These are phyloP conservation scores for Pythium grandisporangium DNA, from an alignment of 352 stramenopile genomes.

Conservation along the genomic window DNA sequence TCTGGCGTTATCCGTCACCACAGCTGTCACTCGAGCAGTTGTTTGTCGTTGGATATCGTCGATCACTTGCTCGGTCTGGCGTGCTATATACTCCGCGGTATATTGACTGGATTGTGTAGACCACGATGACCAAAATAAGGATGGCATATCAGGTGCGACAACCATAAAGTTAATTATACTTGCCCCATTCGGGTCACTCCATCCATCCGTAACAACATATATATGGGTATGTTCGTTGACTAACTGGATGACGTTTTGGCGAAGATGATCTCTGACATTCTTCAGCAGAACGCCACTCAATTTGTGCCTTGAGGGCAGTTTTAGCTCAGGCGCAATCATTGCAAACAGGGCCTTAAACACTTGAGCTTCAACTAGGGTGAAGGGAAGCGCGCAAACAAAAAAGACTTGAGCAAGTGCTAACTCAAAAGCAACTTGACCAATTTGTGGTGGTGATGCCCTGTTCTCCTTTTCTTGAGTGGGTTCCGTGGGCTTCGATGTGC, in stretches of 20 bases:
- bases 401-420: conserved; percentile 1
- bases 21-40: not conserved
- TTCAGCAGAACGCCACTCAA: not conserved
- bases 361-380: not conserved
- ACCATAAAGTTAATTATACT: conserved; percentile 7
- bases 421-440: conserved; percentile 2
- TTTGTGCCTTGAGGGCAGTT: conserved; percentile 1
- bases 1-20: conserved; percentile 9
- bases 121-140: conserved; percentile 5
- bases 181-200: conserved; percentile 3
- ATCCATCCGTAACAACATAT: conserved; percentile 4
- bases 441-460: no score
- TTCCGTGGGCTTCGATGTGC: no score
- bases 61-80: not conserved
- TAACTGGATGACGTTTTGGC: not conserved
- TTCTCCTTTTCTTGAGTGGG: no score
- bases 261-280: not conserved
- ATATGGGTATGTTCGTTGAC: conserved; percentile 2
- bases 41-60: conserved; percentile 1
- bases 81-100: not conserved
- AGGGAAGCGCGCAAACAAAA: conserved; percentile 2
- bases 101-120: not conserved
- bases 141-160: conserved; percentile 2
- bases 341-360: not conserved
- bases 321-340: not conserved